A percentile compares a stretch with the other conserved stretches of the same genome.
These are phyloP conservation scores for Exophiala oligosperma DNA, from an alignment of 2,329 filamentous ascomycete genomes.

Conservation along the genomic window DNA sequence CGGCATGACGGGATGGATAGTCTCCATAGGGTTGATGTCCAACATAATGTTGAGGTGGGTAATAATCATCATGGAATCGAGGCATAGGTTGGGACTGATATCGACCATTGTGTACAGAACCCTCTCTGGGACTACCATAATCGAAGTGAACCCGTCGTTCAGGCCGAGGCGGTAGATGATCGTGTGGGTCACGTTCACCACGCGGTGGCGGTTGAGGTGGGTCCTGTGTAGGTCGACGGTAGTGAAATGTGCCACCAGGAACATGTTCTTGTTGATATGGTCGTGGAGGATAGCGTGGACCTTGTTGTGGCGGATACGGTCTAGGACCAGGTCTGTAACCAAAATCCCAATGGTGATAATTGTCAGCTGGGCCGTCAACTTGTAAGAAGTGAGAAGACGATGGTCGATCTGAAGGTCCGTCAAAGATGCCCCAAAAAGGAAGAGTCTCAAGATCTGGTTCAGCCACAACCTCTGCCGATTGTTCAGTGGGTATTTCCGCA, in stretches of 20 bases:
- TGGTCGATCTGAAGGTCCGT: conserved; percentile 20
- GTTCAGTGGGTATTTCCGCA: neutral
- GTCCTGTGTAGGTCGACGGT: conserved; percentile 1
- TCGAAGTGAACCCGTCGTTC: conserved; percentile 24
- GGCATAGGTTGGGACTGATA: neutral
- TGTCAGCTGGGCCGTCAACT: conserved; percentile 10
- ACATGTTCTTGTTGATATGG: conserved; percentile 1
- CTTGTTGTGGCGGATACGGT: conserved; percentile 16
- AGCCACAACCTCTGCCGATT: neutral
- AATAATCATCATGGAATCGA: neutral
- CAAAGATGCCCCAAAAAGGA: conserved; percentile 20
- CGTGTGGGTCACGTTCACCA: neutral
- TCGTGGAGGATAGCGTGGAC: neutral
- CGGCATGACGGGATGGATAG: conserved; percentile 2
- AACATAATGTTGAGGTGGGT: neutral
- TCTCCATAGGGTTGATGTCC: conserved; percentile 9
- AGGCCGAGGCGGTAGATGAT: neutral
- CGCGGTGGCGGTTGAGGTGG: neutral
- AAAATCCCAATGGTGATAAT: conserved; percentile 8
- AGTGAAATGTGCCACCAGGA: neutral
- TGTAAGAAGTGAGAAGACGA: neutral
- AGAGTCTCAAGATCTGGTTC: conserved; percentile 1
- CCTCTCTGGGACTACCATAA: conserved; percentile 10
- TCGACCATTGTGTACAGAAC: conserved; percentile 6
- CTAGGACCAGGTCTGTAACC: neutral